Evolutionary conservation across 2,329 filamentous ascomycete species (phyloP), one percentile per base, ranked within the genome.

Genomic region (Phyllosticta capitalensis): DNA sequence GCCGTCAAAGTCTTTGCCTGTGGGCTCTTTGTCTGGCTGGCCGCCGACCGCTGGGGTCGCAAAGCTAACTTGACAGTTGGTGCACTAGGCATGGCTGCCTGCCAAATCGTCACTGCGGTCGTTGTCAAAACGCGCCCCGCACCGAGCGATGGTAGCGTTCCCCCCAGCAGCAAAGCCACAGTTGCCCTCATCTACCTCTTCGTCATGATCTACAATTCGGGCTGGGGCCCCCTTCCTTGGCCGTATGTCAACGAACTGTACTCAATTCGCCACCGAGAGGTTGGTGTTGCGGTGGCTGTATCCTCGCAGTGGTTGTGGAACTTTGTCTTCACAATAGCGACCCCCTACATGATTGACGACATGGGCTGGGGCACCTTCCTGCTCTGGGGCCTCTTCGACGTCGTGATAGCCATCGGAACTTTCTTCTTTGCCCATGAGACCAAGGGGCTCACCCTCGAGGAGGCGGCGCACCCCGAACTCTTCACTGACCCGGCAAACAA

Each of bases 181-280:
- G 72, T 83, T 1, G 75, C 76, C 0, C 69, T 83, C 12, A 82
- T 83, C 57, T 83, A 83, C 65, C 70, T 83, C 4, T 79, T 79
- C 61, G 79, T 83, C 24, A 76, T 82, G 67, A 75, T 73, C 2
- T 83, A 80, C 64, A 78, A 79, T 33, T 76, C 79, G 48, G 78
- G 74, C 0, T 82, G 78, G 79, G 79, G 79, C 1, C 79, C 78
- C 0, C 72, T 81, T 2, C 75, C 78, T 17, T 82, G 79, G 79
- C 72, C 80, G 1, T 82, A 81, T 64, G 73, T 77, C 62, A 74
- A 74, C 1, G 75, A 79, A 72, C 80, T 82, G 61, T 82, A 82
- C 63, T 78, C 79, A 0, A 76, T 74, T 0, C 70, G 79, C 5
- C 76, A 82, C 53, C 75, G 80, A 12, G 79, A 80, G 56, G 70